Evolutionary conservation across 208 protist species (phyloP), one percentile per base, ranked within the genome.

Genomic region (Wallacemonas collosoma): DNA sequence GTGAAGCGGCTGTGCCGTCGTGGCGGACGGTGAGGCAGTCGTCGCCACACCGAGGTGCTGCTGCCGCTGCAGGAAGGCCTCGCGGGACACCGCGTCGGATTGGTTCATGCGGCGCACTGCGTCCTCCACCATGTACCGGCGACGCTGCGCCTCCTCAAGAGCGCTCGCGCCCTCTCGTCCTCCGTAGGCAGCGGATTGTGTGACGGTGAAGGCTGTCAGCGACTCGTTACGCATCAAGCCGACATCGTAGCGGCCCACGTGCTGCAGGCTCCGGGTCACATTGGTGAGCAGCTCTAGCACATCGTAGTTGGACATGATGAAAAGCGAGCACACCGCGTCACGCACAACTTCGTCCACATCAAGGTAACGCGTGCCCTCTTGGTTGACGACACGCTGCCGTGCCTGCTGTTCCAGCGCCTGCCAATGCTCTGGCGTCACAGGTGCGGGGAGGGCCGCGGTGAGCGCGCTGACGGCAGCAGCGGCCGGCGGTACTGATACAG

Each of bases 241-340:
- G 12, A 95, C 80, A 73, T 95, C 91, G 69, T 89, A 82, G 14
- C 91, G 86, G 11, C 91, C 91, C 36, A 95, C 77, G 74, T 87
- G 85, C 71, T 95, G 91, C 36, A 95, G 79, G 44, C 86, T 79
- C 58, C 77, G 79, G 38, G 77, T 82, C 56, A 95, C 55, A 62
- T 89, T 93, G 12, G 71, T 75, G 64, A 95, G 75, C 65, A 93
- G 76, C 65, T 70, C 83, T 17, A 78, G 72, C 12, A 95, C 71
- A 57, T 95, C 91, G 72, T 91, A 95, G 72, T 85, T 68, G 56
- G 82, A 93, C 68, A 86, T 71, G 65, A 93, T 82, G 61, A 93
- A 93, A 40, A 95, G 80, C 12, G 75, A 77, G 56, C 86, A 89
- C 38, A 93, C 88, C 61, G 80, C 64, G 47, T 93, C 85, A 38